These are phyloP conservation scores for Pythium inflatum DNA, from an alignment of 352 stramenopile species.

Conservation along the genomic window DNA sequence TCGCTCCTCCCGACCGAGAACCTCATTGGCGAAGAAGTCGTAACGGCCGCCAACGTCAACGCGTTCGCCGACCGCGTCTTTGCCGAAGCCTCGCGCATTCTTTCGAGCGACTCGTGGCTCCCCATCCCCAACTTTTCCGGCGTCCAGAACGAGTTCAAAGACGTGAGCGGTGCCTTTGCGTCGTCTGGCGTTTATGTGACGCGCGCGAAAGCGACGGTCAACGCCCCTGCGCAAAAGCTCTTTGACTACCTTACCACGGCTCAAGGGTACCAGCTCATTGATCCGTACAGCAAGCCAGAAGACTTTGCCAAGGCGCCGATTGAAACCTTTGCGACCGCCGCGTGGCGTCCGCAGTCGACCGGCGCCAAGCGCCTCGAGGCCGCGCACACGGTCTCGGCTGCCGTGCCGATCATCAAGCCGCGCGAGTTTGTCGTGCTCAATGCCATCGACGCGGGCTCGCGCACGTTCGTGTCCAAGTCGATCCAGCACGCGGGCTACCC, in stretches of 20 bases:
- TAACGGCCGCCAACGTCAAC: slow-evolving; percentile 30
- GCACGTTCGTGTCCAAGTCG: slow-evolving; percentile 32
- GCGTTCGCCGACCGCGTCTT: slow-evolving; percentile 36
- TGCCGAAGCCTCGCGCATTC: slow-evolving; percentile 24
- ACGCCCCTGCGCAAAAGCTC: slow-evolving; percentile 28
- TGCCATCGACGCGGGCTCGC: slow-evolving; percentile 22
- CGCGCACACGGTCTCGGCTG: slow-evolving; percentile 15
- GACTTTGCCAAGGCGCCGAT: slow-evolving; percentile 38
- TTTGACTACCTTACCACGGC: slow-evolving; percentile 40
- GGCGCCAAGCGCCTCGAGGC: slow-evolving; percentile 36
- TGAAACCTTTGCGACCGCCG: slow-evolving; percentile 29
- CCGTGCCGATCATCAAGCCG: slow-evolving; percentile 29
- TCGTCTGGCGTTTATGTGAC: slow-evolving; percentile 25
- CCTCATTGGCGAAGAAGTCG: slow-evolving; percentile 39
- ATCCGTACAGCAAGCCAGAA: slow-evolving; percentile 35
- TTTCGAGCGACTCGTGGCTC: not conserved
- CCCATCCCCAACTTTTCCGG: not conserved
- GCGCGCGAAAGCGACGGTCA: slow-evolving; percentile 29
- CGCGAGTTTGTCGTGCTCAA: slow-evolving; percentile 41
- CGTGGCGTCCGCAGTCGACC: slow-evolving; percentile 13
- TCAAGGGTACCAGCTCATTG: slow-evolving; percentile 40
- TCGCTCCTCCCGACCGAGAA: slow-evolving; percentile 3
- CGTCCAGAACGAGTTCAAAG: slow-evolving; percentile 36
- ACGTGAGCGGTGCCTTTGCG: slow-evolving; percentile 37
- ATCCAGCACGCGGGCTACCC: slow-evolving; percentile 24